These are phyloP conservation scores for Hymenoscyphus occultus DNA, from an alignment of 2,329 filamentous ascomycete genomes.

Conservation along the genomic window DNA sequence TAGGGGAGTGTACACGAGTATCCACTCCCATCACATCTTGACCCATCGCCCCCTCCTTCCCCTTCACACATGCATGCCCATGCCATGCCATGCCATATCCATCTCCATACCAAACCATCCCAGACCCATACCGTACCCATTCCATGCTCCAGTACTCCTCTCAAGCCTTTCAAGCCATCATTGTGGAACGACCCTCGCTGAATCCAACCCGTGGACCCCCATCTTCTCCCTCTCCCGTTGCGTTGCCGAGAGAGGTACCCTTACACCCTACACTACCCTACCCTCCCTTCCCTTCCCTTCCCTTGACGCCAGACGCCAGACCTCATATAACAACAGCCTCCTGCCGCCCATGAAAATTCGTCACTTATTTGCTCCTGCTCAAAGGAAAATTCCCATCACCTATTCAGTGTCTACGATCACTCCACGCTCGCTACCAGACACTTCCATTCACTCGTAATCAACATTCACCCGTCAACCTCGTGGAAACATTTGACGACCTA, in stretches of 20 bases:
- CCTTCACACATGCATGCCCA: neutral
- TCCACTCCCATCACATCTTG: neutral
- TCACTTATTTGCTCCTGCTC: neutral
- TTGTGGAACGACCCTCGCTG: neutral
- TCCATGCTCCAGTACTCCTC: neutral
- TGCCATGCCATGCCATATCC: neutral
- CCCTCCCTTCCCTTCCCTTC: neutral
- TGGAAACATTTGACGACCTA: neutral
- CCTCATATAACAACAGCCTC: constrained; percentile 3
- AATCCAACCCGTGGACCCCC: neutral
- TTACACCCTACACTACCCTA: neutral
- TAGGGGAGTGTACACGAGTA: neutral
- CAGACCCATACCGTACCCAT: neutral
- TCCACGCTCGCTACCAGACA: neutral
- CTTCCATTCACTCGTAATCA: neutral
- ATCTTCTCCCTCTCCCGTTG: neutral
- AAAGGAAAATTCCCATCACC: neutral
- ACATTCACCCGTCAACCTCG: neutral
- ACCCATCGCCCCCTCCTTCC: neutral
- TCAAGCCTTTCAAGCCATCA: neutral
- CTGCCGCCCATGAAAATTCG: neutral
- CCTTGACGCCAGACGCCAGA: neutral
- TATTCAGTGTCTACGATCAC: neutral
- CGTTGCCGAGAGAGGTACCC: neutral
- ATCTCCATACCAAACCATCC: neutral